phyloP scores from a whole-genome alignment of 208 protist genomes.

The Acanthamoeba quina region DNA sequence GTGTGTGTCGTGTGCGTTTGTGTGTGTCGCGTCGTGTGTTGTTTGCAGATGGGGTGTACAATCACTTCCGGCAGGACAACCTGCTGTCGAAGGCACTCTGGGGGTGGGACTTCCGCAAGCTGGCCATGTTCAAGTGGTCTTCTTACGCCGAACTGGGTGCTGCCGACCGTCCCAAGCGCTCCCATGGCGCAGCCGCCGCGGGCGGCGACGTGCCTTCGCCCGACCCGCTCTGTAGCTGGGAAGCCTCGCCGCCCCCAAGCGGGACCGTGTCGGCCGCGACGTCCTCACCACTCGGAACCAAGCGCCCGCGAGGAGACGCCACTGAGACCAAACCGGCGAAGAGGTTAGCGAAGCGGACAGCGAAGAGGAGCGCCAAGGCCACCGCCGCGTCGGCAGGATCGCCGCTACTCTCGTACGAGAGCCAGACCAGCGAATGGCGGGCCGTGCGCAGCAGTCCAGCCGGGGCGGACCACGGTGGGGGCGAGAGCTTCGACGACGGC shows the following conservation, averaged over 20 bases:
- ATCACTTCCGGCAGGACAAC: conserved; percentile 31
- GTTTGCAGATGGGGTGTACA: conserved; percentile 2
- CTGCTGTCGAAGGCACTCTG: conserved; percentile 37
- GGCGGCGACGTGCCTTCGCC: neutral
- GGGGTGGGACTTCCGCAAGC: neutral
- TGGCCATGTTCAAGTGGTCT: neutral
- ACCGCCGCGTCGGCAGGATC: too few species aligned
- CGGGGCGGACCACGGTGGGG: neutral
- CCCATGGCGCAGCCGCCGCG: neutral
- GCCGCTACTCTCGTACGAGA: too few species aligned
- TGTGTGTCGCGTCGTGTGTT: too few species aligned
- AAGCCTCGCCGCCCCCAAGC: too few species aligned
- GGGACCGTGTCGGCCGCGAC: too few species aligned
- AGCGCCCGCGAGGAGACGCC: too few species aligned
- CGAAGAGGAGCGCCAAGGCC: too few species aligned
- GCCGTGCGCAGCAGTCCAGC: neutral
- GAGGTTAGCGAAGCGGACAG: too few species aligned
- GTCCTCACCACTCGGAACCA: too few species aligned
- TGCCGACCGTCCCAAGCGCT: neutral
- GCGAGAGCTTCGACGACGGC: neutral
- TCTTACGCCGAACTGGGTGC: neutral
- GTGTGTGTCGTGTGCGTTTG: neutral
- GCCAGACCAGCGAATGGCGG: neutral
- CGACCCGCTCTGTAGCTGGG: neutral
- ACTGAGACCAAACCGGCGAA: too few species aligned